Base-by-base conservation (phyloP, 2,329 filamentous ascomycete species). In the Xylaria arbuscula region DNA sequence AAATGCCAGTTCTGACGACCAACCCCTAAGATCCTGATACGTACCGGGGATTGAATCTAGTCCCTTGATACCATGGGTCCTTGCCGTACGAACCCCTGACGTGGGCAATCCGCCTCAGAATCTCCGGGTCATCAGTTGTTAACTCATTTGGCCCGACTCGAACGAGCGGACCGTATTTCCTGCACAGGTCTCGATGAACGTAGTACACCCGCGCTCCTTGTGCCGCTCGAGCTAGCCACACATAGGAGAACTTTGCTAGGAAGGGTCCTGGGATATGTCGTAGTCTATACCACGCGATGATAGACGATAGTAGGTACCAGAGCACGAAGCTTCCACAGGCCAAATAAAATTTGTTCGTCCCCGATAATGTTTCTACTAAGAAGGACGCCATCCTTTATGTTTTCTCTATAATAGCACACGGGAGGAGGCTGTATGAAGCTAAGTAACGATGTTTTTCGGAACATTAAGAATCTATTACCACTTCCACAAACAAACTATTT, bases 21-120 rank as follows among this genome's bases (percentile, higher is more conserved):
- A 36, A 10, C 34, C 34, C 10, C 5, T 5, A 6, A 10, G 34
- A 36, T 36, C 6, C 34, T 36, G 34, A 36, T 36, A 36, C 34
- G 10, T 36, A 36, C 34, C 34, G 81, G 0, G 85, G 84, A 66
- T 89, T 83, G 68, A 90, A 80, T 15, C 83, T 81, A 64, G 85
- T 80, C 4, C 81, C 83, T 65, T 81, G 78, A 72, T 87, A 87
- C 80, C 84, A 87, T 0, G 70, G 71, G 0, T 78, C 78, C 1
- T 81, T 79, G 1, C 70, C 75, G 66, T 83, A 84, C 6, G 68
- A 64, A 32, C 79, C 80, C 13, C 81, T 78, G 2, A 80, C 81
- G 0, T 74, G 75, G 7, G 76, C 78, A 74, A 83, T 81, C 24
- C 72, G 77, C 24, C 79, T 78, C 11, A 84, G 62, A 28, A 82